Evolutionary conservation across 139 green algal genomes (phyloP).

Genomic region (Yamagishiella unicocca): DNA sequence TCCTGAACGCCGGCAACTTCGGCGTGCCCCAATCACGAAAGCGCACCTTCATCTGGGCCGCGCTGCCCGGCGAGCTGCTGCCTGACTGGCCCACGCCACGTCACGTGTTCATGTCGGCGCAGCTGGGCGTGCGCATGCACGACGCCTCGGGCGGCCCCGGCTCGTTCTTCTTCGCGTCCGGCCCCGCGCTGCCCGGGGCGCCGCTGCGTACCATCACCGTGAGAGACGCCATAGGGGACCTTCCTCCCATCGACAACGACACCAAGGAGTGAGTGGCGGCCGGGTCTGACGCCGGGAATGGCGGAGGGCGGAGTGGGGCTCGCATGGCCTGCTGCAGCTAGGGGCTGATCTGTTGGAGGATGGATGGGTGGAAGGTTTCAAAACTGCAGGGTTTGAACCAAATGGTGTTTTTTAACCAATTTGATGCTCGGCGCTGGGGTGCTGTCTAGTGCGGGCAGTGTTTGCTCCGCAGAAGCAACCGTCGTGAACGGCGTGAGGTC

Average conservation of each 20-base stretch:
- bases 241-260: slow-evolving; percentile 92
- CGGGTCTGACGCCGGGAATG: no score
- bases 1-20: slow-evolving; percentile 97
- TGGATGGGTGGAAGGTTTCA: no score
- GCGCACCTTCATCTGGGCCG: slow-evolving; percentile 96
- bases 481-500: no score
- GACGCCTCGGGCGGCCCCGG: not conserved
- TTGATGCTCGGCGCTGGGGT: no score
- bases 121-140: slow-evolving; percentile 56
- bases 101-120: slow-evolving; percentile 90
- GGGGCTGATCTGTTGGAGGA: no score
- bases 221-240: slow-evolving; percentile 92
- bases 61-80: slow-evolving; percentile 83
- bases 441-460: no score
- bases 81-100: slow-evolving; percentile 89
- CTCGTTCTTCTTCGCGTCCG: not conserved
- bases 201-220: slow-evolving; percentile 94
- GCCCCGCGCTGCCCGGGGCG: slow-evolving; percentile 63
- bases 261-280: slow-evolving; percentile 60
- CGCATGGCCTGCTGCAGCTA: no score
- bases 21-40: slow-evolving; percentile 96
- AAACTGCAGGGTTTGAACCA: no score
- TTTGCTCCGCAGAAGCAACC: no score
- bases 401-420: no score
- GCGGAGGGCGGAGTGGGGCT: no score